Conservation (phyloP, 345 rosid species). For the Lepidium sativum region DNA sequence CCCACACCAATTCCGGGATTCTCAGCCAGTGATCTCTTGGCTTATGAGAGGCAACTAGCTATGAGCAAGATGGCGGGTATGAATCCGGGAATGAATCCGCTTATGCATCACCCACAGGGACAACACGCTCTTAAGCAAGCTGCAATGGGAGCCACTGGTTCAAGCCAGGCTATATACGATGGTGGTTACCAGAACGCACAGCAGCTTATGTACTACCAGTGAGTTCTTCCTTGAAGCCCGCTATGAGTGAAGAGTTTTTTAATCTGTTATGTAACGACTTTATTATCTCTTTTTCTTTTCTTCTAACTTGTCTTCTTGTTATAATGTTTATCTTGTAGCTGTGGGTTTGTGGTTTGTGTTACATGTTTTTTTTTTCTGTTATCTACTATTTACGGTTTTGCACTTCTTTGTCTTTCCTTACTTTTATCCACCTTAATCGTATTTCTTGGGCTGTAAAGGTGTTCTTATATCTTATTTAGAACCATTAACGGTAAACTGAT, state of each 20-base stretch:
- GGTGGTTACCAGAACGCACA: slow-evolving; percentile 89
- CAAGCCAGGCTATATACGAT: slow-evolving; percentile 88
- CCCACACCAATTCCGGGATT: slow-evolving; percentile 30
- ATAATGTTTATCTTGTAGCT: slow-evolving; percentile 11
- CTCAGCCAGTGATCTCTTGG: slow-evolving; percentile 40
- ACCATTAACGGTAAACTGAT: background rate
- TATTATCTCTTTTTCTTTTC: background rate
- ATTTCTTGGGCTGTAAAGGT: background rate
- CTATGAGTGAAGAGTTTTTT: background rate
- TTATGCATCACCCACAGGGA: slow-evolving; percentile 67
- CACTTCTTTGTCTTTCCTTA: background rate
- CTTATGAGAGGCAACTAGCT: slow-evolving; percentile 42
- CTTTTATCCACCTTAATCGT: background rate
- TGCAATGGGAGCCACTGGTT: slow-evolving; percentile 68
- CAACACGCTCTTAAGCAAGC: slow-evolving; percentile 79
- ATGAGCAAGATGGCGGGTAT: slow-evolving; percentile 56
- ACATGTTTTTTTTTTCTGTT: background rate
- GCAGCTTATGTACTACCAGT: slow-evolving; percentile 95
- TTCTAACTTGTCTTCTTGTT: slow-evolving; percentile 2
- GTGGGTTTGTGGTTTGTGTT: slow-evolving; percentile 1
- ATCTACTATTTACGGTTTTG: background rate
- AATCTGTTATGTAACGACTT: background rate
- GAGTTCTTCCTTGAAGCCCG: slow-evolving; percentile 1
- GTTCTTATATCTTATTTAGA: background rate
- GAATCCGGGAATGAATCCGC: slow-evolving; percentile 50